These are phyloP conservation scores for Zelopaecilomyces penicillatus DNA, from an alignment of 2,329 filamentous ascomycete genomes.

Conservation along the genomic window DNA sequence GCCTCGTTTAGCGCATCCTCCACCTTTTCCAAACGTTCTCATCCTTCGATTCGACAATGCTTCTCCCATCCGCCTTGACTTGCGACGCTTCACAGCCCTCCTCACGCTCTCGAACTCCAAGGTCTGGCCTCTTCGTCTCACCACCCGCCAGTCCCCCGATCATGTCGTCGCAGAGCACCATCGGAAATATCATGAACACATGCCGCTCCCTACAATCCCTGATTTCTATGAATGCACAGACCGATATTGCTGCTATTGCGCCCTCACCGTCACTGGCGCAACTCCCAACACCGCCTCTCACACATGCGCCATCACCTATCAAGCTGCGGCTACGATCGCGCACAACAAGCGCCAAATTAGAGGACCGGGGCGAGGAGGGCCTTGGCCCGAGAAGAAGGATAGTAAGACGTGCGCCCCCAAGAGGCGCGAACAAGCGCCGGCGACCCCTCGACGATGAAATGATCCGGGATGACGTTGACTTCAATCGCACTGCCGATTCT, in stretches of 20 bases:
- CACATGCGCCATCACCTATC: conserved; percentile 40
- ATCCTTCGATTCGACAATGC: conserved; percentile 32
- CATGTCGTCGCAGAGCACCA: conserved; percentile 34
- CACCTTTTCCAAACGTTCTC: background rate
- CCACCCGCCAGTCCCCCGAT: conserved; percentile 50
- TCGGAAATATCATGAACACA: conserved; percentile 49
- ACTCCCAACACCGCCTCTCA: conserved; percentile 48
- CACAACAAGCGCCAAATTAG: conserved; percentile 15
- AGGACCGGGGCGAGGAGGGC: conserved; percentile 1
- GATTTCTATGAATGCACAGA: conserved; percentile 22
- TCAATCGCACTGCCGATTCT: conserved; percentile 5
- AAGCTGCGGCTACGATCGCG: conserved; percentile 49
- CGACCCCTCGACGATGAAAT: conserved; percentile 39
- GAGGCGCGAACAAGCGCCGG: conserved; percentile 46
- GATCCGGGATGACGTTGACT: conserved; percentile 28
- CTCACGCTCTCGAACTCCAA: conserved; percentile 11
- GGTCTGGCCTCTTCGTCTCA: conserved; percentile 45
- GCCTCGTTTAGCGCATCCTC: background rate
- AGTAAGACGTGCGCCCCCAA: conserved; percentile 40
- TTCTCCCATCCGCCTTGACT: conserved; percentile 49
- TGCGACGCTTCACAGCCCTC: conserved; percentile 45
- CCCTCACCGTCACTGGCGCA: conserved; percentile 25
- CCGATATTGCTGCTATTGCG: conserved; percentile 16
- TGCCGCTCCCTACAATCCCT: conserved; percentile 55
- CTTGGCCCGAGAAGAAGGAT: conserved; percentile 34